Evolutionary conservation across 208 protist genomes (phyloP).

Genomic region (Trypanosomatidae sp.): DNA sequence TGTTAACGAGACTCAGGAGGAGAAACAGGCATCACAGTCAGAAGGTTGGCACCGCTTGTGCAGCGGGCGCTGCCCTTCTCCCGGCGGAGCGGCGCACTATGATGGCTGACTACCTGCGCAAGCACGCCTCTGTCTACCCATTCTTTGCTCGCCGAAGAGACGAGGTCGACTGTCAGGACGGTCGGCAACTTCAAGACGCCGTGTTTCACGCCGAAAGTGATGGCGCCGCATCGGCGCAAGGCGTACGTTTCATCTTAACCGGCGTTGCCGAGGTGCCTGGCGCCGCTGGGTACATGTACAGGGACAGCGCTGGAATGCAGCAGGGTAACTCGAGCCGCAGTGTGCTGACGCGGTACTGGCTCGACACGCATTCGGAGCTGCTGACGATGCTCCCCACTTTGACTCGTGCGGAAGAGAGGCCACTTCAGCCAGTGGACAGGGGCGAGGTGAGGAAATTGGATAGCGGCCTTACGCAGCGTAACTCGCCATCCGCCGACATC

Average conservation of each 20-base stretch:
- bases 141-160: constrained; percentile 22
- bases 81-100: constrained; percentile 23
- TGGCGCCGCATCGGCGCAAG: constrained; percentile 18
- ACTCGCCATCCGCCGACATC: background rate
- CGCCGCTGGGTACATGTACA: background rate
- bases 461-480: background rate
- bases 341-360: constrained; percentile 50
- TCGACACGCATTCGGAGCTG: constrained; percentile 32
- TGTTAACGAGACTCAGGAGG: background rate
- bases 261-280: constrained; percentile 9
- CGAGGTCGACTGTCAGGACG: background rate
- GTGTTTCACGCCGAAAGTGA: constrained; percentile 17
- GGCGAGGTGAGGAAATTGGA: constrained; percentile 11
- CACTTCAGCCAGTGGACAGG: background rate
- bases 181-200: constrained; percentile 13
- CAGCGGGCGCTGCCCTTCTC: constrained; percentile 6
- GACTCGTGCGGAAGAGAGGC: constrained; percentile 38
- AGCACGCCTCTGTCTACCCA: constrained; percentile 37
- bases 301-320: background rate
- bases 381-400: constrained; percentile 20
- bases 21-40: background rate
- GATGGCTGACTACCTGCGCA: constrained; percentile 31
- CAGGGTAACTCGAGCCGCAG: constrained; percentile 19
- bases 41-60: background rate
- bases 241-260: constrained; percentile 38